phyloP scores from a whole-genome alignment of 139 green algal genomes.

The Chlorella sp. region DNA sequence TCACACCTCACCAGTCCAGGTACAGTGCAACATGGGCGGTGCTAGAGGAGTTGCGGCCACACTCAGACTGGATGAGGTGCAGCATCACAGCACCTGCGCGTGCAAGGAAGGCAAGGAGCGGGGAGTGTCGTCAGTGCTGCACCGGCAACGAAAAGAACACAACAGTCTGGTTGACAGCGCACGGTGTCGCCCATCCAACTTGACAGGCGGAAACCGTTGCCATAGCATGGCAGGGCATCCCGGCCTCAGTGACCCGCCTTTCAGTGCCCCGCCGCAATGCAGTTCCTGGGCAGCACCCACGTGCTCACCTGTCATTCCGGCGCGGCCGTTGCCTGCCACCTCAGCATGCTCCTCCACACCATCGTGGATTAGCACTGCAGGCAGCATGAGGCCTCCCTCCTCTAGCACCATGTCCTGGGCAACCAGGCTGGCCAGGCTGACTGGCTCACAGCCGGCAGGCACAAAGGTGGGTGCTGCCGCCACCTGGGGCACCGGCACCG shows the following conservation, averaged over 20 bases:
- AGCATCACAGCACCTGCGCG: neutral
- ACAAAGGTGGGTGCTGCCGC: neutral
- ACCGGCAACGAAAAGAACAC: no score
- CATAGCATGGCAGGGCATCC: no score
- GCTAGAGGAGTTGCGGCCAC: conserved; percentile 2
- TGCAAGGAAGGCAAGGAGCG: neutral
- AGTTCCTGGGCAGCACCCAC: neutral
- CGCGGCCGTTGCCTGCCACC: no score
- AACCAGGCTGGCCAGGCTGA: conserved; percentile 12
- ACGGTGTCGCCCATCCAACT: neutral
- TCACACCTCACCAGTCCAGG: conserved; percentile 38
- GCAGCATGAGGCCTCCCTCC: conserved; percentile 20
- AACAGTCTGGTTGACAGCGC: neutral
- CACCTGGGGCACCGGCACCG: neutral
- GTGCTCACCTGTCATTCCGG: neutral
- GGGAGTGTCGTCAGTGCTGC: neutral
- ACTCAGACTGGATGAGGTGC: conserved; percentile 15
- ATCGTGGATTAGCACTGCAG: conserved; percentile 19
- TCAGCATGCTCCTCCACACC: neutral
- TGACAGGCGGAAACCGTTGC: no score
- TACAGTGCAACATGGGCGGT: conserved; percentile 30
- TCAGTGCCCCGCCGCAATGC: neutral
- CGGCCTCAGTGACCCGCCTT: neutral
- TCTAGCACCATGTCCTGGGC: conserved; percentile 31
- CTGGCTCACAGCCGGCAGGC: neutral